Conservation (phyloP, 2,329 filamentous ascomycete genomes). For the Beauveria sp. region DNA sequence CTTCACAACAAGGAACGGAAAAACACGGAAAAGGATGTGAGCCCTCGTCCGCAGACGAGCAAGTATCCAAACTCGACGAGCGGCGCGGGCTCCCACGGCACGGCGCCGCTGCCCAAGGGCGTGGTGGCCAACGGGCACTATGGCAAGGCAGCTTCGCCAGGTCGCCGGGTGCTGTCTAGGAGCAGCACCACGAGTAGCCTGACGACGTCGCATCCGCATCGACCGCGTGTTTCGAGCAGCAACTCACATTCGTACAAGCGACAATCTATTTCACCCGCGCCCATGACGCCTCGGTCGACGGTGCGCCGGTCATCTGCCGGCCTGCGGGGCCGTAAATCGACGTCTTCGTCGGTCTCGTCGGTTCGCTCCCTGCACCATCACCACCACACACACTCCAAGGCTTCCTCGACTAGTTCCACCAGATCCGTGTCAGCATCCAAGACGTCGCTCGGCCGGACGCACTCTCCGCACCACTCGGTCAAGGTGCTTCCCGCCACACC, state of each 20-base stretch:
- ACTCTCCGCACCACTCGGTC: slow-evolving; percentile 81
- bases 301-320: slow-evolving; percentile 77
- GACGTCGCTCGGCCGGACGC: slow-evolving; percentile 53
- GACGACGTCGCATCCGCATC: slow-evolving; percentile 21
- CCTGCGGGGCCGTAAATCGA: slow-evolving; percentile 86
- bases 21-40: slow-evolving; percentile 42
- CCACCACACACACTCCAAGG: slow-evolving; percentile 83
- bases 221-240: slow-evolving; percentile 25
- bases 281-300: slow-evolving; percentile 79
- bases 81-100: slow-evolving; percentile 25
- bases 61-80: slow-evolving; percentile 41
- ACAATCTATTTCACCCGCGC: slow-evolving; percentile 77
- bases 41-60: slow-evolving; percentile 53
- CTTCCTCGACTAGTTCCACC: slow-evolving; percentile 83
- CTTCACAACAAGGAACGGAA: slow-evolving; percentile 43
- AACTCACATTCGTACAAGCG: slow-evolving; percentile 49
- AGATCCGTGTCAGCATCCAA: slow-evolving; percentile 65
- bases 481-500: slow-evolving; percentile 94
- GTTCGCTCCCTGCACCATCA: slow-evolving; percentile 86
- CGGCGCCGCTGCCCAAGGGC: slow-evolving; percentile 41
- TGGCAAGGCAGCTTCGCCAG: slow-evolving; percentile 19
- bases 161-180: slow-evolving; percentile 15
- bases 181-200: slow-evolving; percentile 18
- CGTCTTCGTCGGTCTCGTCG: slow-evolving; percentile 88
- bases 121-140: slow-evolving; percentile 44